These are phyloP conservation scores for Picea glauca DNA, from an alignment of 75 land plant species.

Conservation along the genomic window DNA sequence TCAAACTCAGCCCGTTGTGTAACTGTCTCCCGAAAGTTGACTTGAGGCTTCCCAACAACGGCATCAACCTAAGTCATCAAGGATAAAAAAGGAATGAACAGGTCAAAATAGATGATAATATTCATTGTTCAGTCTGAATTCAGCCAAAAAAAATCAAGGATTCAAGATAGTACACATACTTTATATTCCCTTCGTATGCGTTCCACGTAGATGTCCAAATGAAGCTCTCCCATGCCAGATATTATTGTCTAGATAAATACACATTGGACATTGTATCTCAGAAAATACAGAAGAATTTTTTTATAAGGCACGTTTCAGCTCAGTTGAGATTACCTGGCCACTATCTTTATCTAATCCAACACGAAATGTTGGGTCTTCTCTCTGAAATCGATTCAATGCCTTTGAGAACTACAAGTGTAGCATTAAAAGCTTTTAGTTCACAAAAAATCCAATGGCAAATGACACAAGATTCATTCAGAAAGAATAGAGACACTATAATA, in stretches of 20 bases:
- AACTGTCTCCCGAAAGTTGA: conserved; percentile 93
- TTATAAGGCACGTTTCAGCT: not conserved
- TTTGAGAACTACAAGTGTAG: conserved; percentile 77
- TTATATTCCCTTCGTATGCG: conserved; percentile 95
- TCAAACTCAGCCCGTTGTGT: conserved; percentile 94
- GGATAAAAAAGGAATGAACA: not conserved
- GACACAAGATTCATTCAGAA: not conserved
- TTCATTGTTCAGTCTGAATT: not conserved
- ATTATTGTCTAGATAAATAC: conserved; percentile 82
- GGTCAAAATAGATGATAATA: not conserved
- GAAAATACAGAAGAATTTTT: not conserved
- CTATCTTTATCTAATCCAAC: conserved; percentile 95
- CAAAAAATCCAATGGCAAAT: not conserved
- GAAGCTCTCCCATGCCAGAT: conserved; percentile 99
- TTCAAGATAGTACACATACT: conserved; percentile 28
- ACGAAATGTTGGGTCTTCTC: conserved; percentile 98
- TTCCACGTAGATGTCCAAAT: conserved; percentile 97
- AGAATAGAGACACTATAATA: not conserved
- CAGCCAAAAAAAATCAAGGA: not conserved
- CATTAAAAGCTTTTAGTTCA: not conserved
- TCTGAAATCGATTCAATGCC: conserved; percentile 97
- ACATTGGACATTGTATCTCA: conserved; percentile 4
- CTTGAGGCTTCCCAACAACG: conserved; percentile 94
- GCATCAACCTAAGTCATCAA: conserved; percentile 72
- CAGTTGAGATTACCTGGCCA: conserved; percentile 64